A percentile compares a stretch with the other conserved stretches of the same genome.
phyloP scores from a whole-genome alignment of 1,284 basidiomycete genomes.

The Fomitopsis betulina region DNA sequence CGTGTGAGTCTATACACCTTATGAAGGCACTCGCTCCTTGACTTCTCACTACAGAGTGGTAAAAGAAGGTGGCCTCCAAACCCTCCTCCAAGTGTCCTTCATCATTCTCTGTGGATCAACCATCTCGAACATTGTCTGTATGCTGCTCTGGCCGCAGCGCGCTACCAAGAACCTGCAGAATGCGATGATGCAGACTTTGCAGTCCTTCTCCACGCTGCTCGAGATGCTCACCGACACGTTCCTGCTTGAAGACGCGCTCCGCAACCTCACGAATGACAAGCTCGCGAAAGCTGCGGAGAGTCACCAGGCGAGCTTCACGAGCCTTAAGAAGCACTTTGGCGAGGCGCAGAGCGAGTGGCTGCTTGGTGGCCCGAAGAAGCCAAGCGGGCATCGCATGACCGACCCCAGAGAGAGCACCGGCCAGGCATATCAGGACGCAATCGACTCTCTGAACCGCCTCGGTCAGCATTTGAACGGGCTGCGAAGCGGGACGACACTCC shows the following conservation, averaged over 20 bases:
- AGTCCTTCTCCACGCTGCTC: conserved; percentile 84
- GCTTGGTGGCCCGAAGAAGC: conserved; percentile 34
- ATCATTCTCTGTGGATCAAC: conserved; percentile 76
- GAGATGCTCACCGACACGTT: conserved; percentile 80
- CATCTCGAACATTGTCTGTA: conserved; percentile 84
- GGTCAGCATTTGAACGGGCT: conserved; percentile 90
- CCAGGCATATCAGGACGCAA: conserved; percentile 77
- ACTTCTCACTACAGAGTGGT: conserved; percentile 53
- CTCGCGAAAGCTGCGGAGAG: conserved; percentile 72
- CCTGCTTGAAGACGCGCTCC: conserved; percentile 70
- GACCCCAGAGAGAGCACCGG: conserved; percentile 35
- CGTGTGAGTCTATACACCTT: conserved; percentile 50
- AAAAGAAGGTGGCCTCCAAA: conserved; percentile 83
- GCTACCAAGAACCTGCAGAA: conserved; percentile 81
- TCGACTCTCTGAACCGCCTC: conserved; percentile 79
- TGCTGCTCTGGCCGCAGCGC: conserved; percentile 77
- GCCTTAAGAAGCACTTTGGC: conserved; percentile 74
- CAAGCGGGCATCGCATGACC: conserved; percentile 16
- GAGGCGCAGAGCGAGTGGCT: conserved; percentile 86
- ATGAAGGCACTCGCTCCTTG: background rate
- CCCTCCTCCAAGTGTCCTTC: conserved; percentile 68
- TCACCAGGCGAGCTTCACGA: conserved; percentile 86
- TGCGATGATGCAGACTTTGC: conserved; percentile 81
- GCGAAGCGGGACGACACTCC: conserved; percentile 76
- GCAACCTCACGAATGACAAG: conserved; percentile 50